Conservation (phyloP, 2,329 filamentous ascomycete genomes). For the Ophiostoma himal-ulmi region DNA sequence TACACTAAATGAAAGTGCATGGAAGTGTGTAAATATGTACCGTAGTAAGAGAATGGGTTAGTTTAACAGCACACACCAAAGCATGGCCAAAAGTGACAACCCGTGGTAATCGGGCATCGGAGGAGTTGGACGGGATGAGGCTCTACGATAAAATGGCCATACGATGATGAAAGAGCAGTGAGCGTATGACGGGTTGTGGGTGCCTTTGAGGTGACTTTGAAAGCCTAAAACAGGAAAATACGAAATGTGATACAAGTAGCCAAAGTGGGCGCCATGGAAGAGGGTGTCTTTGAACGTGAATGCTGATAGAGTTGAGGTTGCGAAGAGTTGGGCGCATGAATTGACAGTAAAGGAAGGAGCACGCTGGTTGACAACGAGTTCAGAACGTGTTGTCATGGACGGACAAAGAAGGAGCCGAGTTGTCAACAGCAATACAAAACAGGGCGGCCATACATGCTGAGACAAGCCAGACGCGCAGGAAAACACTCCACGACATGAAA, state of each 20-base stretch:
- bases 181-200: background rate
- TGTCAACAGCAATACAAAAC: background rate
- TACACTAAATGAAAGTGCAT: background rate
- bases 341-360: background rate
- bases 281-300: background rate
- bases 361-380: background rate
- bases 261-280: background rate
- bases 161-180: background rate
- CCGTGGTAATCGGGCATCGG: background rate
- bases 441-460: constrained; percentile 2
- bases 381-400: background rate
- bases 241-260: background rate
- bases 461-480: background rate
- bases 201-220: background rate
- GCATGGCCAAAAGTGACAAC: background rate
- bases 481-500: background rate
- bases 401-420: background rate
- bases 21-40: background rate
- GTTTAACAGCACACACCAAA: background rate
- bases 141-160: background rate
- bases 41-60: too few relatives aligned
- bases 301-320: too few relatives aligned
- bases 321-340: background rate
- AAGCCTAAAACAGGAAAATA: background rate
- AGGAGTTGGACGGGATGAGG: background rate